Percentiles rank a stretch among this genome's conserved stretches.
phyloP scores from a whole-genome alignment of 805 yeast genomes.

The Yarrowia hollandica region DNA sequence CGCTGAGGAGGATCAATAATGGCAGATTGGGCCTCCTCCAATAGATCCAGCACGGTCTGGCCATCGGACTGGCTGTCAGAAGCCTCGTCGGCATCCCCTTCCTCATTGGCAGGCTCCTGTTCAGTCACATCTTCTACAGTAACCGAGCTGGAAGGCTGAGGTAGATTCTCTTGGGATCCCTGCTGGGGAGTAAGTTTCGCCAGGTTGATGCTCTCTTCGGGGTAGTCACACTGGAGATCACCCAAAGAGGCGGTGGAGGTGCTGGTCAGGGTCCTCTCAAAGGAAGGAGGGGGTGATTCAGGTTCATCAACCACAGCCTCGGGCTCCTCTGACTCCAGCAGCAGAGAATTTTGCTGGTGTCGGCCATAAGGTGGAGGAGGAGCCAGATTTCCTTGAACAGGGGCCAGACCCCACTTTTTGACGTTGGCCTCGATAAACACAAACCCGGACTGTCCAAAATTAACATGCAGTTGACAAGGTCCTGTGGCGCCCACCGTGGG shows the following conservation, averaged over 20 bases:
- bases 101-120: not conserved
- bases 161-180: not conserved
- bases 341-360: constrained; percentile 71
- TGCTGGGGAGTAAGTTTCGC: constrained; percentile 19
- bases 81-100: not conserved
- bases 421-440: constrained; percentile 91
- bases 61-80: not conserved
- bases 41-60: not conserved
- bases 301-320: constrained; percentile 8
- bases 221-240: constrained; percentile 18
- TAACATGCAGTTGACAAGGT: constrained; percentile 79
- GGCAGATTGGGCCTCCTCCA: constrained; percentile 22
- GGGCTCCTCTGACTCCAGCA: constrained; percentile 38
- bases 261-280: constrained; percentile 1
- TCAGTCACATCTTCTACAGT: constrained; percentile 4
- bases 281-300: constrained; percentile 7
- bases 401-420: constrained; percentile 95
- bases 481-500: constrained; percentile 91
- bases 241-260: constrained; percentile 21
- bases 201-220: constrained; percentile 19
- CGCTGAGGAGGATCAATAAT: constrained; percentile 25
- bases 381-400: constrained; percentile 78
- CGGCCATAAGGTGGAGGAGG: constrained; percentile 93
- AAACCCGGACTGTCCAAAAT: constrained; percentile 84
- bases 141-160: not conserved